Percentiles rank a stretch among this genome's conserved stretches.
Evolutionary conservation across 2,329 filamentous ascomycete genomes (phyloP).

Genomic region (Calonectria pteridis): DNA sequence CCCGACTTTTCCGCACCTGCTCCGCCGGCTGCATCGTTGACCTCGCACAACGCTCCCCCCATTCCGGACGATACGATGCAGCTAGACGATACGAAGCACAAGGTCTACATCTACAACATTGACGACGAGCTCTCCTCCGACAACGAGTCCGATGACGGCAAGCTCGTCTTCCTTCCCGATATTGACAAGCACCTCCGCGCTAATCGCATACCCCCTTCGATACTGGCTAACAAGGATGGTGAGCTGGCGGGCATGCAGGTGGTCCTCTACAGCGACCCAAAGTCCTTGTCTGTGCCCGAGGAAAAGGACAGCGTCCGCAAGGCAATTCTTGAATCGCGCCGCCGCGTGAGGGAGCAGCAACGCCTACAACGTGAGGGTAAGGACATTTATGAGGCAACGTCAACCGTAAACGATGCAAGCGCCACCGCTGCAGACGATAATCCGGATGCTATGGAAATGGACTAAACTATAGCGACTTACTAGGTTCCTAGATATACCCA

Average conservation of each 20-base stretch:
- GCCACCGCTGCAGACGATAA: constrained; percentile 40
- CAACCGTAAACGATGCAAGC: constrained; percentile 23
- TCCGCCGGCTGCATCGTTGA: not conserved
- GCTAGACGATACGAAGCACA: constrained; percentile 87
- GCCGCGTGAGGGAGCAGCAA: constrained; percentile 73
- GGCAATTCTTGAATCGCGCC: constrained; percentile 84
- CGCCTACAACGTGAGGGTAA: constrained; percentile 53
- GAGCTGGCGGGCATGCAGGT: constrained; percentile 76
- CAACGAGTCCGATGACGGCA: constrained; percentile 61
- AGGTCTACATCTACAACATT: constrained; percentile 91
- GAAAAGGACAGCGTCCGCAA: constrained; percentile 83
- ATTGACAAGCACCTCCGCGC: constrained; percentile 84
- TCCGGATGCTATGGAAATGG: constrained; percentile 77
- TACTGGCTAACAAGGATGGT: constrained; percentile 70
- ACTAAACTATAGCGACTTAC: constrained; percentile 50
- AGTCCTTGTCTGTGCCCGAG: constrained; percentile 79
- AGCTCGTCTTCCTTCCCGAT: constrained; percentile 84
- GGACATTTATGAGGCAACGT: constrained; percentile 21
- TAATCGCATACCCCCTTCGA: constrained; percentile 75
- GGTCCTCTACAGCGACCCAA: constrained; percentile 86
- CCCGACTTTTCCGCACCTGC: constrained; percentile 24
- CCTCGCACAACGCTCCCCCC: constrained; percentile 34
- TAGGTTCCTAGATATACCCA: constrained; percentile 38
- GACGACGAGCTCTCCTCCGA: constrained; percentile 82
- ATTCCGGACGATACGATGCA: constrained; percentile 76